These are phyloP conservation scores for Cladosporium velox DNA, from an alignment of 2,329 filamentous ascomycete species.

Conservation along the genomic window DNA sequence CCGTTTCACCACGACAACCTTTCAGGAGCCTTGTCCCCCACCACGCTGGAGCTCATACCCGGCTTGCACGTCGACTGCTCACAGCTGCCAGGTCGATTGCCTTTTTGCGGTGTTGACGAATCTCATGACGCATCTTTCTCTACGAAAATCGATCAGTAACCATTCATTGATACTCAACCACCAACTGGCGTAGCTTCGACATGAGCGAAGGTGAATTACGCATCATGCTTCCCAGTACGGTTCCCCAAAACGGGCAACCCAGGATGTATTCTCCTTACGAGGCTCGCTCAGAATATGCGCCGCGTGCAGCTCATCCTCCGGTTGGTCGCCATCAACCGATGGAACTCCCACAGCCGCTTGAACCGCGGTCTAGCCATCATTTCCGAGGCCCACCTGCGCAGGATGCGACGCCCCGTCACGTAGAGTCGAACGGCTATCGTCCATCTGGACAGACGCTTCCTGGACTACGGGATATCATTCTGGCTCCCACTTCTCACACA, in stretches of 20 bases:
- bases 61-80: not conserved
- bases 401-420: not conserved
- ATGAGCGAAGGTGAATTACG: conserved; percentile 16
- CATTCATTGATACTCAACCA: not conserved
- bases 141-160: not conserved
- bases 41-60: conserved; percentile 2
- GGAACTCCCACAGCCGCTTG: conserved; percentile 15
- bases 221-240: conserved; percentile 15
- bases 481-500: conserved; percentile 27
- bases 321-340: conserved; percentile 13
- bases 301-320: not conserved
- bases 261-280: conserved; percentile 16
- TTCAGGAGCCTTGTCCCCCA: conserved; percentile 9
- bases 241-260: conserved; percentile 5
- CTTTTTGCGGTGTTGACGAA: not conserved
- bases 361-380: conserved; percentile 9
- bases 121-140: conserved; percentile 6
- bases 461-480: conserved; percentile 36
- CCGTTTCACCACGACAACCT: conserved; percentile 3
- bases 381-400: not conserved
- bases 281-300: conserved; percentile 5
- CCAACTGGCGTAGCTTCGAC: conserved; percentile 4
- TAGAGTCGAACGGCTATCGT: conserved; percentile 25
- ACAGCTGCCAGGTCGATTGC: not conserved
- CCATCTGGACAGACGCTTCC: conserved; percentile 32